phyloP scores from a whole-genome alignment of 1,284 basidiomycete species.

The Ceratobasidium sp. region DNA sequence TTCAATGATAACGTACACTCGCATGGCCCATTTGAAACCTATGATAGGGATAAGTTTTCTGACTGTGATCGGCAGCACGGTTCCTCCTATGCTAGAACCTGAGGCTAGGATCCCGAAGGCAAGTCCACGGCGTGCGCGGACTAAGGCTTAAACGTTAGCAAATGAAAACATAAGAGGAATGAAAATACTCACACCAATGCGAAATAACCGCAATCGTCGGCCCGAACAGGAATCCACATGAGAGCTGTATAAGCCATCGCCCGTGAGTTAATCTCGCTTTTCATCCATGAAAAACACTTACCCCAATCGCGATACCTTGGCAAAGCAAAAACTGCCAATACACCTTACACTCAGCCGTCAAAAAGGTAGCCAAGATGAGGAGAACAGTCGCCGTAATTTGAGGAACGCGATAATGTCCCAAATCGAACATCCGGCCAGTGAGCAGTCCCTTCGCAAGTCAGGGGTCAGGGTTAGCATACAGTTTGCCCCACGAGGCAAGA shows the following conservation, averaged over 20 bases:
- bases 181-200: conserved; percentile 56
- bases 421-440: conserved; percentile 72
- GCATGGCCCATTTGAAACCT: conserved; percentile 51
- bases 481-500: neutral
- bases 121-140: conserved; percentile 47
- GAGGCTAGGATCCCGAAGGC: conserved; percentile 63
- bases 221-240: conserved; percentile 55
- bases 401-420: conserved; percentile 68
- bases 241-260: conserved; percentile 15
- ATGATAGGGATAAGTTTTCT: conserved; percentile 61
- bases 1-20: conserved; percentile 51
- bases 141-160: neutral
- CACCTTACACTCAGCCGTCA: conserved; percentile 68
- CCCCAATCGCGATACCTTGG: conserved; percentile 68
- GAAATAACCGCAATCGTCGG: conserved; percentile 56
- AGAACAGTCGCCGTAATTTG: conserved; percentile 63
- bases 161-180: conserved; percentile 47
- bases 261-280: neutral
- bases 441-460: conserved; percentile 57
- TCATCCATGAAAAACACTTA: conserved; percentile 50
- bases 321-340: conserved; percentile 74
- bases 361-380: conserved; percentile 67
- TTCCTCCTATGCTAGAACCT: conserved; percentile 64
- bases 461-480: neutral
- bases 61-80: conserved; percentile 62